A percentile compares a stretch with the other conserved stretches of the same genome.
Evolutionary conservation across 345 rosid genomes (phyloP).

Genomic region (Dipteronia dyeriana): DNA sequence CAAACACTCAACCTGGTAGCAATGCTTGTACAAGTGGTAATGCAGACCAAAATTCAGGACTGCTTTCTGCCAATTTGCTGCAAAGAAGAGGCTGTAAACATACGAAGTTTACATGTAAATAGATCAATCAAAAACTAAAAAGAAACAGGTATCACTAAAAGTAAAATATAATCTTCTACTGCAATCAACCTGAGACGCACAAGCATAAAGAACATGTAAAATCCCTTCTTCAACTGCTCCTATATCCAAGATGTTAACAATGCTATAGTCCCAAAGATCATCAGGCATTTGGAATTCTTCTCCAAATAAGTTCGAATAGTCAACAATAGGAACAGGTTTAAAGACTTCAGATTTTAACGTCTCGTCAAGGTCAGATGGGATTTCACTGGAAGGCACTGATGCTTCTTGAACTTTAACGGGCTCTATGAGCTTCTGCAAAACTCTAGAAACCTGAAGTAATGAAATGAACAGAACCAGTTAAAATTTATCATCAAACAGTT

Average conservation of each 20-base stretch:
- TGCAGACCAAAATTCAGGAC: constrained; percentile 67
- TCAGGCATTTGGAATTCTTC: constrained; percentile 58
- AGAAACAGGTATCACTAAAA: constrained; percentile 19
- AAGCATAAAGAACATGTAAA: constrained; percentile 79
- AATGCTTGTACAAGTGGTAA: constrained; percentile 80
- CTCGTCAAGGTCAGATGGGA: constrained; percentile 42
- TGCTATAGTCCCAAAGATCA: constrained; percentile 52
- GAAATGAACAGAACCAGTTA: constrained; percentile 18
- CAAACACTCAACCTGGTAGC: constrained; percentile 62
- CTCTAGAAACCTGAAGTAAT: constrained; percentile 56
- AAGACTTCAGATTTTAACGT: constrained; percentile 40
- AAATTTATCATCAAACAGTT: constrained; percentile 10
- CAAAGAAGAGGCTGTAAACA: constrained; percentile 62
- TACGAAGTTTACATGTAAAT: constrained; percentile 22
- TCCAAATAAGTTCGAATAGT: constrained; percentile 76
- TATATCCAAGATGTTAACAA: constrained; percentile 60
- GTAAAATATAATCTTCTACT: constrained; percentile 20
- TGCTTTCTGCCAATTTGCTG: constrained; percentile 58
- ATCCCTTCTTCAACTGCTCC: constrained; percentile 83
- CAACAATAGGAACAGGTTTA: constrained; percentile 41
- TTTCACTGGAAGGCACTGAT: constrained; percentile 33
- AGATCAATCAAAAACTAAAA: constrained; percentile 21
- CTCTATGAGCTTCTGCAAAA: constrained; percentile 58
- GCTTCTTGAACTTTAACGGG: constrained; percentile 44
- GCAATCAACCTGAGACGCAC: constrained; percentile 83